phyloP scores from a whole-genome alignment of 2,329 filamentous ascomycete species.

The Aureobasidium pullulans region DNA sequence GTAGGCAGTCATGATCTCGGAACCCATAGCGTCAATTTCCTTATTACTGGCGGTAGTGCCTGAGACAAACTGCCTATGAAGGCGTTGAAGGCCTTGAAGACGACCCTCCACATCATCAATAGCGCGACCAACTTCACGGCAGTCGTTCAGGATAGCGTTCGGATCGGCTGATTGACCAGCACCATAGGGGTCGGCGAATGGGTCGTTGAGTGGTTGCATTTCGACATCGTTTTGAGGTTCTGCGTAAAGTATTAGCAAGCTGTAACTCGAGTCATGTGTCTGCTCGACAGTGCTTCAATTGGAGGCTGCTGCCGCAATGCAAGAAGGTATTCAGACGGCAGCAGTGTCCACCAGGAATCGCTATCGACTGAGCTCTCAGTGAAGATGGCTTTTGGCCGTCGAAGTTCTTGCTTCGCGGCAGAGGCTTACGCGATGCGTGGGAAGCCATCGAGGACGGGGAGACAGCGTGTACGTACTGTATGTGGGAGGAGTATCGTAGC shows the following conservation, averaged over 20 bases:
- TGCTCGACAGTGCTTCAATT: too few species aligned
- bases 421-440: too few species aligned
- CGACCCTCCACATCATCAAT: constrained; percentile 68
- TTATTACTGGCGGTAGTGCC: constrained; percentile 55
- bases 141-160: constrained; percentile 77
- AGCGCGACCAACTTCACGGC: constrained; percentile 68
- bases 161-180: constrained; percentile 43
- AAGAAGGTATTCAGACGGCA: too few species aligned
- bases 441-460: neutral
- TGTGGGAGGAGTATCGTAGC: constrained; percentile 22
- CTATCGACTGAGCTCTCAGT: too few species aligned
- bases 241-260: constrained; percentile 4
- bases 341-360: too few species aligned
- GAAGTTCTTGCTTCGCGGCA: too few species aligned
- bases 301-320: too few species aligned
- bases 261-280: too few species aligned
- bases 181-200: constrained; percentile 21
- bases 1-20: constrained; percentile 78
- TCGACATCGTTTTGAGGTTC: constrained; percentile 51
- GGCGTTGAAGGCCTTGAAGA: constrained; percentile 61
- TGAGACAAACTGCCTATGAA: constrained; percentile 65
- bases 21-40: constrained; percentile 64
- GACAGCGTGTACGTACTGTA: constrained; percentile 21
- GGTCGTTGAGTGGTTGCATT: constrained; percentile 56
- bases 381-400: too few species aligned